Conservation (phyloP, 768 basidiomycete genomes). For the Amanita pseudoporphyria region DNA sequence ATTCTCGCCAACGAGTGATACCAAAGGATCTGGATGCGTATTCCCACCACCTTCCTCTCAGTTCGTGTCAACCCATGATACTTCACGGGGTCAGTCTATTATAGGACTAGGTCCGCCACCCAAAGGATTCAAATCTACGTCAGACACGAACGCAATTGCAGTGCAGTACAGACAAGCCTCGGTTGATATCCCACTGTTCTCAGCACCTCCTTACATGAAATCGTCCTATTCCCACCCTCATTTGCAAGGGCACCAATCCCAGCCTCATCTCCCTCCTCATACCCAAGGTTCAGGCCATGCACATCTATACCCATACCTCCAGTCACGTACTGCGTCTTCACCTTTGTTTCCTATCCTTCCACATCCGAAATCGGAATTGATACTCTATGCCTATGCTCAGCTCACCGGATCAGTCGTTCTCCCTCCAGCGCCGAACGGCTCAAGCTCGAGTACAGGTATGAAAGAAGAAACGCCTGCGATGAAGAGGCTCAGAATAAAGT, state of each 20-base stretch:
- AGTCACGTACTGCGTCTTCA: constrained; percentile 22
- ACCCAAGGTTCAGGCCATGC: not conserved
- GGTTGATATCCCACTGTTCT: constrained; percentile 1
- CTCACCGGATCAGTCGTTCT: constrained; percentile 60
- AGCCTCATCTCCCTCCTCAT: not conserved
- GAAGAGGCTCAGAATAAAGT: constrained; percentile 35
- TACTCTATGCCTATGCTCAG: constrained; percentile 82
- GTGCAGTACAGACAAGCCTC: not conserved
- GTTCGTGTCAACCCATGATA: not conserved
- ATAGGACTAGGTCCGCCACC: not conserved
- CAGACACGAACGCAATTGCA: not conserved
- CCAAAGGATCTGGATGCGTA: not conserved
- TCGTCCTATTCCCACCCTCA: not conserved
- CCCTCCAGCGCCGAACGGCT: constrained; percentile 26
- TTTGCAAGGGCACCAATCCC: not conserved
- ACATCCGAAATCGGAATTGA: constrained; percentile 45
- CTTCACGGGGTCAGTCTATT: not conserved
- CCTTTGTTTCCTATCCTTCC: constrained; percentile 17
- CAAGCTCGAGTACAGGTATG: not conserved
- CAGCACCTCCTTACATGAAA: not conserved
- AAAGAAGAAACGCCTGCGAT: constrained; percentile 33
- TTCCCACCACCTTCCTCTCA: not conserved
- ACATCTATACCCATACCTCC: constrained; percentile 18
- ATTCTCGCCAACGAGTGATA: not conserved
- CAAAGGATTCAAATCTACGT: not conserved